phyloP scores from a whole-genome alignment of 2,329 filamentous ascomycete genomes.

The Cladosporium sp. region DNA sequence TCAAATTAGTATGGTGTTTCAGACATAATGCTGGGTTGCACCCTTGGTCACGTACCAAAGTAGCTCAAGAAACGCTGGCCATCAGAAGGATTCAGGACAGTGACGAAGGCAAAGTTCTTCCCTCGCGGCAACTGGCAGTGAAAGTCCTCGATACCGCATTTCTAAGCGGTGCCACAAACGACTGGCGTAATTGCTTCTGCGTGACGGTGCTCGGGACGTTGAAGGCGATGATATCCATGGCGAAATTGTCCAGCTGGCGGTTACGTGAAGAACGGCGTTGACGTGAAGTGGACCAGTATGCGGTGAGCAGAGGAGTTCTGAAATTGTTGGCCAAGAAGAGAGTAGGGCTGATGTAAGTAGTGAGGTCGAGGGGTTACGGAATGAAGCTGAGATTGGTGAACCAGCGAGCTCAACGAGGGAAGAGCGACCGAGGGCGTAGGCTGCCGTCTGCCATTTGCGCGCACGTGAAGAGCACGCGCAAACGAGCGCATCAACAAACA shows the following conservation, averaged over 20 bases:
- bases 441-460: not conserved
- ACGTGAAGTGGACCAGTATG: not conserved
- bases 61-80: constrained; percentile 47
- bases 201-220: constrained; percentile 48
- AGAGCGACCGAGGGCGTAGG: not conserved
- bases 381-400: not conserved
- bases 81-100: constrained; percentile 46
- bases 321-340: not conserved
- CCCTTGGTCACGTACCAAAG: constrained; percentile 28
- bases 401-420: not conserved
- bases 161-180: constrained; percentile 44
- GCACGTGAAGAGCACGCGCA: not conserved
- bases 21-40: not conserved
- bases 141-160: constrained; percentile 46
- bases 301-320: not conserved
- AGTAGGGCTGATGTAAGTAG: not conserved
- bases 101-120: constrained; percentile 49
- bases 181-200: constrained; percentile 44
- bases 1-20: not conserved
- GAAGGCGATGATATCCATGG: constrained; percentile 53
- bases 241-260: not conserved
- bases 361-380: not conserved
- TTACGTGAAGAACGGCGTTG: not conserved
- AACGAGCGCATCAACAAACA: not conserved
- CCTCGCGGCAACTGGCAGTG: constrained; percentile 47